These are phyloP conservation scores for Nepenthes mirabilis DNA, from an alignment of 148 eudicot species.

Conservation along the genomic window DNA sequence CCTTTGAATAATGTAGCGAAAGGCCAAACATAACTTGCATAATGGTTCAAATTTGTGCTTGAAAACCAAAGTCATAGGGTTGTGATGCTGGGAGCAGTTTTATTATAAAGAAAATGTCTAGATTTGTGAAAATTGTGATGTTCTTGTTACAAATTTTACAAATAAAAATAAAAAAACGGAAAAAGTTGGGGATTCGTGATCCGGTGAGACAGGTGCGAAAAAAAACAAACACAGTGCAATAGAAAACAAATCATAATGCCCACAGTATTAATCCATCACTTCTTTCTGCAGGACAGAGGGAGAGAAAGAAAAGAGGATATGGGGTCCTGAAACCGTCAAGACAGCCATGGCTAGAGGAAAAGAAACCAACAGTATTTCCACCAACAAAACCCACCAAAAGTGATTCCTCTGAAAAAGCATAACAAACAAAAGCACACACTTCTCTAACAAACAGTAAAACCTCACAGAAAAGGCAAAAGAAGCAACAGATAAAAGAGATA, in stretches of 20 bases:
- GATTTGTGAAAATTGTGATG: too few relatives aligned
- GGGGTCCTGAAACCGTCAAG: constrained; percentile 1
- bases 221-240: neutral
- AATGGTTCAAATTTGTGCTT: too few relatives aligned
- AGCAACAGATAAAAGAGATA: neutral
- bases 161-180: too few relatives aligned
- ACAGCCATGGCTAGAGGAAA: neutral
- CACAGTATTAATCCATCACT: neutral
- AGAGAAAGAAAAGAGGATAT: neutral
- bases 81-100: too few relatives aligned
- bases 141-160: too few relatives aligned
- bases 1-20: too few relatives aligned
- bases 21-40: too few relatives aligned
- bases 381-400: neutral
- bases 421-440: neutral
- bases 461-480: neutral
- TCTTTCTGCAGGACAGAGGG: neutral
- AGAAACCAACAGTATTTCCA: neutral
- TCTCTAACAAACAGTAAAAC: neutral
- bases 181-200: too few relatives aligned
- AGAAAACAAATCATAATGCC: neutral
- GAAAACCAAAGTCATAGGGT: too few relatives aligned
- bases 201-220: neutral
- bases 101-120: too few relatives aligned
- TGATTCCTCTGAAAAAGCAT: neutral